These are phyloP conservation scores for Rhizopogon sp. DNA, from an alignment of 768 basidiomycete genomes.

Conservation along the genomic window DNA sequence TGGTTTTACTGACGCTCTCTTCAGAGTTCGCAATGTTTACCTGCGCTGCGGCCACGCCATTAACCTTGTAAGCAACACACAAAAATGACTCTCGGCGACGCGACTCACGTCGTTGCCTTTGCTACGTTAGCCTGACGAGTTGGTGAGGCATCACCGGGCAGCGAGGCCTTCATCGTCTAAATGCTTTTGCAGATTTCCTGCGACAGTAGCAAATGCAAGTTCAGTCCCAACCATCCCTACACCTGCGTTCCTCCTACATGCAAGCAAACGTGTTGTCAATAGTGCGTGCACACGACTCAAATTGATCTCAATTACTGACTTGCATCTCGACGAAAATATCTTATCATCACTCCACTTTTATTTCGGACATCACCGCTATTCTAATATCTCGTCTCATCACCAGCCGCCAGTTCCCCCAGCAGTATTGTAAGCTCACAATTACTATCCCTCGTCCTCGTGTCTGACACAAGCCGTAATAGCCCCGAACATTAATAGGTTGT, in stretches of 20 bases:
- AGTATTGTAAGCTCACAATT: constrained; percentile 33
- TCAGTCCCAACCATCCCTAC: constrained; percentile 47
- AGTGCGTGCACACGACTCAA: constrained; percentile 29
- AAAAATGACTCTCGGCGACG: background rate
- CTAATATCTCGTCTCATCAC: background rate
- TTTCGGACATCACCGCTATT: background rate
- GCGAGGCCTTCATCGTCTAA: constrained; percentile 3
- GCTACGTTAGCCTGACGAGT: constrained; percentile 31
- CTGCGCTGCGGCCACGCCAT: constrained; percentile 43
- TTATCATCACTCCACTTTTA: background rate
- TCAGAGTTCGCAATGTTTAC: constrained; percentile 45
- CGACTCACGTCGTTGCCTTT: background rate
- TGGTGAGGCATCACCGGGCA: constrained; percentile 13
- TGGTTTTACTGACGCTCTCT: background rate
- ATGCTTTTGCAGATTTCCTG: constrained; percentile 37
- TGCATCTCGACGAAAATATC: background rate
- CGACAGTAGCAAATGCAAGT: constrained; percentile 42
- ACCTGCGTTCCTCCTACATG: constrained; percentile 39
- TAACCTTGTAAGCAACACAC: constrained; percentile 31
- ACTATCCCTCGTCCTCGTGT: background rate
- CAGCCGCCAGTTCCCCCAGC: constrained; percentile 42
- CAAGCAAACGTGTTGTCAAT: constrained; percentile 42
- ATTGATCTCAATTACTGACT: background rate
- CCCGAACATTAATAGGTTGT: constrained; percentile 36
- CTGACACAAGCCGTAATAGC: constrained; percentile 22